Percentiles rank a stretch among this genome's conserved stretches.
Evolutionary conservation across 495 filamentous ascomycete genomes (phyloP).

Genomic region (Lindgomyces ingoldianus): DNA sequence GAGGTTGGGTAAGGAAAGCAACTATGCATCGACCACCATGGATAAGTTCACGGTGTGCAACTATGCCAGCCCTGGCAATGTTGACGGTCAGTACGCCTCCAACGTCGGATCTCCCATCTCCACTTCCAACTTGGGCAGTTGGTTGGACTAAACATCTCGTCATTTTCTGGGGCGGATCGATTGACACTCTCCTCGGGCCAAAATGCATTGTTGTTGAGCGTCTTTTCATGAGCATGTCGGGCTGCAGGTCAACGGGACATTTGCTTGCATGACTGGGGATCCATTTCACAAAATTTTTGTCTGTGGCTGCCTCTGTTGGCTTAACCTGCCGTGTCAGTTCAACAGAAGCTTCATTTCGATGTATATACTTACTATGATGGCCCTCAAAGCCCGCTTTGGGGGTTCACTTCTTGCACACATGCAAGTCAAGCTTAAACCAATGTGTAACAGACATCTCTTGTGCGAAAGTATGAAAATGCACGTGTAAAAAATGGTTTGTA

Average conservation of each 20-base stretch:
- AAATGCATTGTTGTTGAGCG: slow-evolving; percentile 17
- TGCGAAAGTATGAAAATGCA: too few species aligned
- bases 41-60: slow-evolving; percentile 83
- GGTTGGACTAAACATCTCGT: slow-evolving; percentile 28
- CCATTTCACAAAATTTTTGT: background rate
- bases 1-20: slow-evolving; percentile 48
- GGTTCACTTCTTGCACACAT: background rate
- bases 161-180: background rate
- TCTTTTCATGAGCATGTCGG: slow-evolving; percentile 25
- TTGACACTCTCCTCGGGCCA: slow-evolving; percentile 7
- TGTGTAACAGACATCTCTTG: background rate
- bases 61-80: slow-evolving; percentile 70
- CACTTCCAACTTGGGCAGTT: slow-evolving; percentile 35
- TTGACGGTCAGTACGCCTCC: slow-evolving; percentile 60
- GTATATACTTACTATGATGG: slow-evolving; percentile 5
- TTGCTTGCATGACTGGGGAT: slow-evolving; percentile 9
- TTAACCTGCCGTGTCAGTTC: background rate
- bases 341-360: slow-evolving; percentile 2
- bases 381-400: background rate
- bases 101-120: slow-evolving; percentile 61
- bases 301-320: background rate
- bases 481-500: too few species aligned
- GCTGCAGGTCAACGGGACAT: slow-evolving; percentile 19
- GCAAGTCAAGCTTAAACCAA: background rate
- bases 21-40: slow-evolving; percentile 32